phyloP scores from a whole-genome alignment of 78 protist genomes.

The Dictyostelium discoideum region DNA sequence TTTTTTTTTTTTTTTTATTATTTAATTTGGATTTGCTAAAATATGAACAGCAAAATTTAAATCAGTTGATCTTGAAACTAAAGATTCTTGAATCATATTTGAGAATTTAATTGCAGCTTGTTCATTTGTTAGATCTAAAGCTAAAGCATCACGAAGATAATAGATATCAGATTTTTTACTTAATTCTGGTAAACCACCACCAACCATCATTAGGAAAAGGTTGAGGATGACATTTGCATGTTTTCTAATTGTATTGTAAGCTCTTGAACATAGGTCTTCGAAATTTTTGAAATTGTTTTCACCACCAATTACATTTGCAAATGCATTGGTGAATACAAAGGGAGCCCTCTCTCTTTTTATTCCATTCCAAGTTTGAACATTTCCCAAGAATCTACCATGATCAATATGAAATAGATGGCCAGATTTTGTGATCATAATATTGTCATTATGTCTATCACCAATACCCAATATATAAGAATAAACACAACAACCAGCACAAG shows the following conservation, averaged over 20 bases:
- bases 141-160: conserved; percentile 81
- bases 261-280: conserved; percentile 83
- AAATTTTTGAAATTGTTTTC: conserved; percentile 69
- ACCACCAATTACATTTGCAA: conserved; percentile 87
- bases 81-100: conserved; percentile 69
- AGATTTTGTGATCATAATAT: conserved; percentile 77
- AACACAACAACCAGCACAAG: conserved; percentile 95
- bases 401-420: conserved; percentile 96
- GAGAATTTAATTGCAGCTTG: conserved; percentile 83
- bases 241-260: conserved; percentile 90
- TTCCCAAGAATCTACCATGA: conserved; percentile 94
- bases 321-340: conserved; percentile 88
- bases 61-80: conserved; percentile 50
- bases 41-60: conserved; percentile 82
- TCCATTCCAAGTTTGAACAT: conserved; percentile 79
- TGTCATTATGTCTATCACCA: conserved; percentile 95
- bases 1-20: neutral
- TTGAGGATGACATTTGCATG: conserved; percentile 87
- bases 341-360: conserved; percentile 97
- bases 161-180: conserved; percentile 76
- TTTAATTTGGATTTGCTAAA: neutral
- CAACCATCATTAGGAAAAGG: conserved; percentile 95
- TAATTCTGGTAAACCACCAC: conserved; percentile 96
- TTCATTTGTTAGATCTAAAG: conserved; percentile 80
- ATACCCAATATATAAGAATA: conserved; percentile 94